Evolutionary conservation across 2,329 filamentous ascomycete species (phyloP).

Genomic region (Escovopsis sp.): DNA sequence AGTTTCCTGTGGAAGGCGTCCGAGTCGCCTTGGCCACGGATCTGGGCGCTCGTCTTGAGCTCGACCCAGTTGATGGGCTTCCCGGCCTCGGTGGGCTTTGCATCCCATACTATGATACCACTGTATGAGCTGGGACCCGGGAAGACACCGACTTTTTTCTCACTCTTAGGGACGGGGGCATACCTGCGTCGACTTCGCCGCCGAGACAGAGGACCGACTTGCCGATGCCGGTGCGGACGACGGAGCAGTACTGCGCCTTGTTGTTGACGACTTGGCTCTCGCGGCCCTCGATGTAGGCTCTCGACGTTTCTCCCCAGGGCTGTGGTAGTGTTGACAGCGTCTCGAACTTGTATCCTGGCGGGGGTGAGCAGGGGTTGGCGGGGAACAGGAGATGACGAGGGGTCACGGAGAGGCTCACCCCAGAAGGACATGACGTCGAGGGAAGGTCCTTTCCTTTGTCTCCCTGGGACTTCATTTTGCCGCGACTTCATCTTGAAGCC

Average conservation of each 20-base stretch:
- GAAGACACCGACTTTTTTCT: not conserved
- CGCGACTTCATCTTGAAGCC: slow-evolving; percentile 51
- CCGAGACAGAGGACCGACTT: slow-evolving; percentile 62
- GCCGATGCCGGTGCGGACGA: slow-evolving; percentile 80
- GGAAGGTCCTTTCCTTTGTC: slow-evolving; percentile 28
- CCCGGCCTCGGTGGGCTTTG: slow-evolving; percentile 51
- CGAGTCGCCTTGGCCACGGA: slow-evolving; percentile 52
- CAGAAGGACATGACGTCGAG: slow-evolving; percentile 84
- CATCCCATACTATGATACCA: slow-evolving; percentile 55
- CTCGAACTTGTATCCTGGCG: slow-evolving; percentile 87
- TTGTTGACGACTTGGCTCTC: slow-evolving; percentile 66
- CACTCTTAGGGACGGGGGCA: not conserved
- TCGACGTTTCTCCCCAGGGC: slow-evolving; percentile 57
- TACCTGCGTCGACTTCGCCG: slow-evolving; percentile 85
- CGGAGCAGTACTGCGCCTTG: slow-evolving; percentile 86
- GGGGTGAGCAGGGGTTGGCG: not conserved
- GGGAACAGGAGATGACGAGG: not conserved
- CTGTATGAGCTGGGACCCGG: not conserved
- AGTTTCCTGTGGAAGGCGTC: slow-evolving; percentile 77
- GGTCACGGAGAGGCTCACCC: slow-evolving; percentile 39
- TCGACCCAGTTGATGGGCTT: slow-evolving; percentile 84
- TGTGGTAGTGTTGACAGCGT: slow-evolving; percentile 62
- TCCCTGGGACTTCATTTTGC: slow-evolving; percentile 32
- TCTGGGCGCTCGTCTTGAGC: slow-evolving; percentile 74
- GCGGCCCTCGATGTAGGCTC: slow-evolving; percentile 66